phyloP scores from a whole-genome alignment of 495 filamentous ascomycete genomes.

The Halenospora varia region DNA sequence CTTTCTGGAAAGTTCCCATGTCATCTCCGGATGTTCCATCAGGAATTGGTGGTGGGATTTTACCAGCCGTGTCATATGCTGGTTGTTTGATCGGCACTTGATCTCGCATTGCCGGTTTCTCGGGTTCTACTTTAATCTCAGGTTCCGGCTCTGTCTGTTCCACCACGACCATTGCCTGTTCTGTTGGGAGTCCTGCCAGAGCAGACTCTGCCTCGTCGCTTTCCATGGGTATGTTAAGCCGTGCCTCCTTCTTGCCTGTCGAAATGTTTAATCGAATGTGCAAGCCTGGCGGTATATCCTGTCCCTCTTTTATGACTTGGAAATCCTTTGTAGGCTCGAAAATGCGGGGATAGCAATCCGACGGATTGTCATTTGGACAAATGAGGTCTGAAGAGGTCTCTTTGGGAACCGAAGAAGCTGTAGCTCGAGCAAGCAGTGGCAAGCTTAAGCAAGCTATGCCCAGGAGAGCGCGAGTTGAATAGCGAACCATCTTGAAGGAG shows the following conservation, averaged over 20 bases:
- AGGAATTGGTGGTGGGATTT: slow-evolving; percentile 39
- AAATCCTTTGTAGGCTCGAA: slow-evolving; percentile 61
- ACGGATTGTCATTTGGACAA: slow-evolving; percentile 53
- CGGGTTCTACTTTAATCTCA: slow-evolving; percentile 15
- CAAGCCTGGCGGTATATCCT: slow-evolving; percentile 57
- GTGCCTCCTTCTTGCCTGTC: slow-evolving; percentile 59
- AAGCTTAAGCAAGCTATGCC: slow-evolving; percentile 13
- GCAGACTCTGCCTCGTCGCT: slow-evolving; percentile 30
- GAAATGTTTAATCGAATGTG: slow-evolving; percentile 60
- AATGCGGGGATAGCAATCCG: slow-evolving; percentile 59
- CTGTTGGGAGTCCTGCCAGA: slow-evolving; percentile 40
- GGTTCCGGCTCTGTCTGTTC: slow-evolving; percentile 26
- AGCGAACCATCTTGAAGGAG: slow-evolving; percentile 7
- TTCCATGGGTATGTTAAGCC: slow-evolving; percentile 51
- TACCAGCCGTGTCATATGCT: slow-evolving; percentile 44
- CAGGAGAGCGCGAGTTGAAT: not conserved
- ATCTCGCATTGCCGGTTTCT: slow-evolving; percentile 20
- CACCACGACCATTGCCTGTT: slow-evolving; percentile 44
- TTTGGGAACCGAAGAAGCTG: not conserved
- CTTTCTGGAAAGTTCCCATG: slow-evolving; percentile 19
- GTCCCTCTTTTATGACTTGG: slow-evolving; percentile 56
- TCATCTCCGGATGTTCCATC: slow-evolving; percentile 7
- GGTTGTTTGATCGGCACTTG: slow-evolving; percentile 34
- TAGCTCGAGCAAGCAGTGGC: slow-evolving; percentile 10
- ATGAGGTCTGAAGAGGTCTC: slow-evolving; percentile 43